A percentile compares a stretch with the other conserved stretches of the same genome.
Evolutionary conservation across 768 basidiomycete species (phyloP).

Genomic region (Russula compacta): DNA sequence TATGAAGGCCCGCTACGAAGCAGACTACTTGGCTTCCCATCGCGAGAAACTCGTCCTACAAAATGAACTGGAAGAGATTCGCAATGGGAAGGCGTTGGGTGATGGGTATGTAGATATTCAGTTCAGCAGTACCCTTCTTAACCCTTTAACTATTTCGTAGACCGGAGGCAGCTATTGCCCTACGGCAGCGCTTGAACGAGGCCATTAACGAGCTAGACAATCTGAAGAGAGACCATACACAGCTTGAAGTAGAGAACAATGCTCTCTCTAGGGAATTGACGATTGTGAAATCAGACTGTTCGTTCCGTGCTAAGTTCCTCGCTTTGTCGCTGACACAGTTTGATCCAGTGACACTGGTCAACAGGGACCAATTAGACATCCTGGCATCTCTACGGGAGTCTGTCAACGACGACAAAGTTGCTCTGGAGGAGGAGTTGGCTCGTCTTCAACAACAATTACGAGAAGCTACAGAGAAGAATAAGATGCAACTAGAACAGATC

Average conservation of each 20-base stretch:
- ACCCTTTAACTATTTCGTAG: conserved; percentile 30
- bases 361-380: conserved; percentile 90
- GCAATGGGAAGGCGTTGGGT: conserved; percentile 74
- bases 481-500: conserved; percentile 86
- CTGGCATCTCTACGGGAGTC: conserved; percentile 78
- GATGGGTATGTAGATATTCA: conserved; percentile 51
- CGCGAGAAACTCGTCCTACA: conserved; percentile 74
- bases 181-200: conserved; percentile 82
- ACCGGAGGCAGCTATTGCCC: conserved; percentile 78
- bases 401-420: conserved; percentile 78
- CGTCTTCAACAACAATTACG: conserved; percentile 57
- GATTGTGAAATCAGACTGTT: conserved; percentile 80
- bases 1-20: conserved; percentile 83
- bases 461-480: conserved; percentile 71
- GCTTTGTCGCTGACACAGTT: neutral
- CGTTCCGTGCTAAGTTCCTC: conserved; percentile 24
- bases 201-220: conserved; percentile 72
- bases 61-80: conserved; percentile 79
- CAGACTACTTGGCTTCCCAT: conserved; percentile 78
- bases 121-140: neutral
- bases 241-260: conserved; percentile 63
- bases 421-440: conserved; percentile 59
- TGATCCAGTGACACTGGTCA: conserved; percentile 70
- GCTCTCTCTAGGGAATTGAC: conserved; percentile 58
- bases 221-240: conserved; percentile 57